These are phyloP conservation scores for Trichomonas tenax DNA, from an alignment of 208 protist species.

Conservation along the genomic window DNA sequence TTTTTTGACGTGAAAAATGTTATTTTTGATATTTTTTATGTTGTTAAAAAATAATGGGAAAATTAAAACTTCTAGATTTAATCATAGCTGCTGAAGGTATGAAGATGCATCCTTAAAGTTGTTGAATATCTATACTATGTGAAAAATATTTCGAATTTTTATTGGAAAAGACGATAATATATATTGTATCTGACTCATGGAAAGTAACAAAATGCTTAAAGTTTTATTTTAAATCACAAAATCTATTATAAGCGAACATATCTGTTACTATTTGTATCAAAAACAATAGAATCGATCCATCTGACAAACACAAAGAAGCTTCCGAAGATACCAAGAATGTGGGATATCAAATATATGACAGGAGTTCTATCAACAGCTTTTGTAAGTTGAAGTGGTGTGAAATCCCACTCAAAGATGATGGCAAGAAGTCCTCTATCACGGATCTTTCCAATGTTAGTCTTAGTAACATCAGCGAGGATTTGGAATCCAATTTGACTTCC, in stretches of 20 bases:
- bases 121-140: too few relatives aligned
- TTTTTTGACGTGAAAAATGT: too few relatives aligned
- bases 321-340: neutral
- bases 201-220: too few relatives aligned
- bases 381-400: neutral
- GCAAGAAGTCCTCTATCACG: neutral
- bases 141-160: too few relatives aligned
- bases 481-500: neutral
- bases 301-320: neutral
- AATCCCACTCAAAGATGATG: neutral
- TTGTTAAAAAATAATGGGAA: too few relatives aligned
- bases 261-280: neutral
- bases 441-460: neutral
- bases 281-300: neutral
- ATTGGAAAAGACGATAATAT: too few relatives aligned
- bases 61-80: too few relatives aligned
- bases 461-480: neutral
- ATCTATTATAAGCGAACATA: neutral
- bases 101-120: too few relatives aligned
- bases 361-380: neutral
- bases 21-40: too few relatives aligned
- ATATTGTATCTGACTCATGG: too few relatives aligned
- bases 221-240: neutral
- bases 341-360: neutral
- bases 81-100: too few relatives aligned